Percentiles rank a stretch among this genome's conserved stretches.
phyloP scores from a whole-genome alignment of 345 rosid genomes.

The Ricinus communis region DNA sequence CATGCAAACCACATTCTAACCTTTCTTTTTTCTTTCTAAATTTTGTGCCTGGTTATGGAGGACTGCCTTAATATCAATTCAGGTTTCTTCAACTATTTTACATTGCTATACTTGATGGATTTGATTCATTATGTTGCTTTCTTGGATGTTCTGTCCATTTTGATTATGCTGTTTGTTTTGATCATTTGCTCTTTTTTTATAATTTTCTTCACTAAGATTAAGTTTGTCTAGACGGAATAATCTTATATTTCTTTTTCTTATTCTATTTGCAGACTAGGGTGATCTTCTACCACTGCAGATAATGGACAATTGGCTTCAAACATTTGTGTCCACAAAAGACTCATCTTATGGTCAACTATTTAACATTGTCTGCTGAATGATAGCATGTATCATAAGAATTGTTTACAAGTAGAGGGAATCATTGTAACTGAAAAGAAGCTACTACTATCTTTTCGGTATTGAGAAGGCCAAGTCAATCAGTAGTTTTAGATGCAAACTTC shows the following conservation, averaged over 20 bases:
- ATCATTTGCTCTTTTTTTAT: not conserved
- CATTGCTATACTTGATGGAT: too few species aligned
- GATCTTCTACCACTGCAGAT: not conserved
- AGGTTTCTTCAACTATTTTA: too few species aligned
- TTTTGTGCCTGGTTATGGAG: not conserved
- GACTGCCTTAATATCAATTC: too few species aligned
- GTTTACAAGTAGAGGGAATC: constrained; percentile 2
- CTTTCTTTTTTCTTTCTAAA: too few species aligned
- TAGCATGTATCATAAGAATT: constrained; percentile 1
- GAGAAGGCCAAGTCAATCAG: constrained; percentile 7
- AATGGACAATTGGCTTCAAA: not conserved
- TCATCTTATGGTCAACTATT: not conserved
- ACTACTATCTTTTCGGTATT: not conserved
- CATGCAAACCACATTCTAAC: too few species aligned
- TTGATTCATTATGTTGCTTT: not conserved
- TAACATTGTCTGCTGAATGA: constrained; percentile 2
- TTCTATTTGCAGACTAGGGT: constrained; percentile 18
- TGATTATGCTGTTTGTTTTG: not conserved
- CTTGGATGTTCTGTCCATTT: not conserved
- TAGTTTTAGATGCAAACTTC: constrained; percentile 64
- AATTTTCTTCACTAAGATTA: not conserved
- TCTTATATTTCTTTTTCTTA: not conserved
- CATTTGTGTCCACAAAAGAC: not conserved
- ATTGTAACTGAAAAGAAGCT: constrained; percentile 6
- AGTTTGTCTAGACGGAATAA: not conserved